phyloP scores from a whole-genome alignment of 2,329 filamentous ascomycete species.

The Ophiostoma himal-ulmi region DNA sequence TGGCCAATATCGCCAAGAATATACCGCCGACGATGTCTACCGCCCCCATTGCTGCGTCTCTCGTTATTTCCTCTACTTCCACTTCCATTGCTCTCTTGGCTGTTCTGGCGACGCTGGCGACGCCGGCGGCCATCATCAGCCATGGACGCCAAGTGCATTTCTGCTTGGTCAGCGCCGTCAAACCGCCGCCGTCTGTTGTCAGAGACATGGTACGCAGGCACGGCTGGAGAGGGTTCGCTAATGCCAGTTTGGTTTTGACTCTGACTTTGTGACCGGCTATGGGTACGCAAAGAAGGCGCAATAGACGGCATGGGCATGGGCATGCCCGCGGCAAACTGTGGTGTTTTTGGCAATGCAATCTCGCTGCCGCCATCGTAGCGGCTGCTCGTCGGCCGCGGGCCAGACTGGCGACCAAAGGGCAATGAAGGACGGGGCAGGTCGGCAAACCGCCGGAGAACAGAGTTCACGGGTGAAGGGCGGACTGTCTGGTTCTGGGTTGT shows the following conservation, averaged over 20 bases:
- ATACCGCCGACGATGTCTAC: conserved; percentile 20
- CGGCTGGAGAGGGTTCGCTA: background rate
- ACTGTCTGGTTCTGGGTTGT: background rate
- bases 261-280: background rate
- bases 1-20: conserved; percentile 13
- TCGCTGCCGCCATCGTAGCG: conserved; percentile 25
- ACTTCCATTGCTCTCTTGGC: background rate
- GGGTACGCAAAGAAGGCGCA: background rate
- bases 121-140: conserved; percentile 39
- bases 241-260: conserved; percentile 26
- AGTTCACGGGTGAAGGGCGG: conserved; percentile 18
- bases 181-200: conserved; percentile 29
- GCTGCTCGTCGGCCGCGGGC: conserved; percentile 29
- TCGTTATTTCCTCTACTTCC: background rate
- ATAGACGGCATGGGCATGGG: conserved; percentile 36
- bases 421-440: conserved; percentile 30
- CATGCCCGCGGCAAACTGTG: conserved; percentile 37
- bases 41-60: conserved; percentile 15
- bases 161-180: conserved; percentile 44
- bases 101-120: conserved; percentile 21
- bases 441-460: conserved; percentile 30
- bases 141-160: conserved; percentile 42
- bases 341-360: conserved; percentile 42
- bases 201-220: conserved; percentile 23
- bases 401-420: conserved; percentile 28